These are phyloP conservation scores for Wickerhamomyces ciferrii DNA, from an alignment of 805 yeast genomes.

Conservation along the genomic window DNA sequence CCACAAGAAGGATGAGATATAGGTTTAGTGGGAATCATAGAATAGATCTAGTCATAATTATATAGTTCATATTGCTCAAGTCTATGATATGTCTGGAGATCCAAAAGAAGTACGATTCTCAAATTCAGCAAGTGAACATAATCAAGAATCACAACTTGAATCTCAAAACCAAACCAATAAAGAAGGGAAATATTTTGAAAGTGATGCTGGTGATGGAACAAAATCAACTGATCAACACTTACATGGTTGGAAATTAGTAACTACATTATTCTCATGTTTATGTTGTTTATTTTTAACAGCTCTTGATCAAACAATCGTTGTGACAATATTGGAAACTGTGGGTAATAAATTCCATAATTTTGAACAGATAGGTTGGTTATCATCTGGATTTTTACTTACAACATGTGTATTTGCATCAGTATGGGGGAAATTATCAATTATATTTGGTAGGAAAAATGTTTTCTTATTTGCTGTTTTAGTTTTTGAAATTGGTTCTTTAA, in stretches of 20 bases:
- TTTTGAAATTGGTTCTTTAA: slow-evolving; percentile 58
- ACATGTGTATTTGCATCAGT: slow-evolving; percentile 46
- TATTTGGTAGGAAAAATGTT: slow-evolving; percentile 51
- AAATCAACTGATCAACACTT: slow-evolving; percentile 13
- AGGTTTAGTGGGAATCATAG: too few species aligned
- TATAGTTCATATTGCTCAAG: too few species aligned
- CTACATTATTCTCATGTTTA: slow-evolving; percentile 16
- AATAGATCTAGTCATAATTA: too few species aligned
- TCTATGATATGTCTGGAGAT: neutral
- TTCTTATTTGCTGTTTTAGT: slow-evolving; percentile 42
- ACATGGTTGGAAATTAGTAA: slow-evolving; percentile 7
- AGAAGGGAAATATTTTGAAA: slow-evolving; percentile 11
- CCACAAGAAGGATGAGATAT: too few species aligned
- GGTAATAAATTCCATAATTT: slow-evolving; percentile 45
- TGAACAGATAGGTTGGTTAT: slow-evolving; percentile 53
- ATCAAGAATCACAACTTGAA: neutral
- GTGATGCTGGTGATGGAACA: slow-evolving; percentile 21
- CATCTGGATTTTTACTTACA: slow-evolving; percentile 50
- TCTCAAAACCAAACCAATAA: neutral
- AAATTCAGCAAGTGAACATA: neutral
- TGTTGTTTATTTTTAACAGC: slow-evolving; percentile 33
- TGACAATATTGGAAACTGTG: slow-evolving; percentile 44
- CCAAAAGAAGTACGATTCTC: neutral
- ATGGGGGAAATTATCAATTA: slow-evolving; percentile 55
- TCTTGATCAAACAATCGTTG: slow-evolving; percentile 54